Percentiles rank a stretch among this genome's conserved stretches.
Evolutionary conservation across 768 basidiomycete genomes (phyloP).

Genomic region (Tremella fuciformis): DNA sequence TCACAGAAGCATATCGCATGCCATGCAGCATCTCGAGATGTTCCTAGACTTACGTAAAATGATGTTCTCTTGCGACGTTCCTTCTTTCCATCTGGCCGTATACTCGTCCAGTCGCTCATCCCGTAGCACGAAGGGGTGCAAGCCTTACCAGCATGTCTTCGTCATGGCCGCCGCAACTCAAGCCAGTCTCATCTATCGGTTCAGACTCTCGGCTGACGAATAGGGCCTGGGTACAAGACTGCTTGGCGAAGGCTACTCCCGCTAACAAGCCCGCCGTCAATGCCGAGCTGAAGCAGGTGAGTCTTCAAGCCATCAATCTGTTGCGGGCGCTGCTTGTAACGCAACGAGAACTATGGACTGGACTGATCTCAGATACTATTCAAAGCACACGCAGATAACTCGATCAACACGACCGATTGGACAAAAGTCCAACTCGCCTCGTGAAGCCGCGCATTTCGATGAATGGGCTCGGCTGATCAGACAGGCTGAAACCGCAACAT

Average conservation of each 20-base stretch:
- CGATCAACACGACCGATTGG: conserved; percentile 95
- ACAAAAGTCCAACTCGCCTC: conserved; percentile 77
- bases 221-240: conserved; percentile 94
- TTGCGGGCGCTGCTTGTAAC: neutral
- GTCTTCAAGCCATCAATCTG: conserved; percentile 1
- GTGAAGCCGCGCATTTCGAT: conserved; percentile 54
- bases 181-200: conserved; percentile 2
- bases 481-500: conserved; percentile 39
- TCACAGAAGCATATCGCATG: no score
- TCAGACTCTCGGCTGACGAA: neutral
- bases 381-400: conserved; percentile 78
- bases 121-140: no score
- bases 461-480: conserved; percentile 55
- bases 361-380: conserved; percentile 67
- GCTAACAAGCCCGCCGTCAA: conserved; percentile 82
- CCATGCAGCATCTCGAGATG: conserved; percentile 8
- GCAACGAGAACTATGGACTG: neutral
- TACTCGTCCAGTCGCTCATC: no score
- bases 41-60: no score
- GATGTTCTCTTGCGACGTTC: no score
- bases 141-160: conserved; percentile 18
- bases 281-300: conserved; percentile 77
- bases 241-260: conserved; percentile 85
- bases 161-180: conserved; percentile 25
- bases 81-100: no score